These are phyloP conservation scores for Cryptococcus sp. DNA, from an alignment of 1,284 basidiomycete species.

Conservation along the genomic window DNA sequence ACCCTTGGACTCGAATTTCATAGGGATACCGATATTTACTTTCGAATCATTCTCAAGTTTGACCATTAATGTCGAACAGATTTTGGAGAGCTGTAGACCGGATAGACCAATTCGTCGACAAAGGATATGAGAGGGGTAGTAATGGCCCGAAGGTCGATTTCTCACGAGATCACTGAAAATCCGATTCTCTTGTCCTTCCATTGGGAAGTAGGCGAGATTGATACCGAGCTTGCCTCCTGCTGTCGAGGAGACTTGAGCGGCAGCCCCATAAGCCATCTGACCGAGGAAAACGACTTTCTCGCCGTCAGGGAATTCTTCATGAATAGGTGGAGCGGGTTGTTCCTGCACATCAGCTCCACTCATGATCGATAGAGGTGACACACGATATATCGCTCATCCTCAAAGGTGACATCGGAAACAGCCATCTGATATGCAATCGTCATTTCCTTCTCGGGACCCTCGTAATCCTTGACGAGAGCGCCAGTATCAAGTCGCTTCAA, in stretches of 20 bases:
- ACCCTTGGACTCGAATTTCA: slow-evolving; percentile 96
- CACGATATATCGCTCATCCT: slow-evolving; percentile 86
- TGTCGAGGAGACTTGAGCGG: slow-evolving; percentile 77
- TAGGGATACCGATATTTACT: slow-evolving; percentile 83
- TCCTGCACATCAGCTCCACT: slow-evolving; percentile 34
- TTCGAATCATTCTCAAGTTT: slow-evolving; percentile 66
- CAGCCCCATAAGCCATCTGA: slow-evolving; percentile 87
- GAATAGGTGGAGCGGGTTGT: slow-evolving; percentile 69
- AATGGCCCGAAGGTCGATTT: slow-evolving; percentile 57
- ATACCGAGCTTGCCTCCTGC: slow-evolving; percentile 66
- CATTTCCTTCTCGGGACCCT: slow-evolving; percentile 70
- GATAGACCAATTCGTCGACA: slow-evolving; percentile 67
- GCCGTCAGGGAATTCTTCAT: slow-evolving; percentile 84
- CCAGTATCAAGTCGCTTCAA: slow-evolving; percentile 83
- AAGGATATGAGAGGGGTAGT: slow-evolving; percentile 70
- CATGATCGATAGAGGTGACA: slow-evolving; percentile 17
- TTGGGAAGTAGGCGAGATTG: slow-evolving; percentile 77
- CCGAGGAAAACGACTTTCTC: slow-evolving; percentile 95
- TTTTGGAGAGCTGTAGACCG: slow-evolving; percentile 72
- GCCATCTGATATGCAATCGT: slow-evolving; percentile 83
- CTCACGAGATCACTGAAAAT: slow-evolving; percentile 67
- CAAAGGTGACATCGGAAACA: slow-evolving; percentile 69
- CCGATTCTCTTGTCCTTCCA: slow-evolving; percentile 71
- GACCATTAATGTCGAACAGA: slow-evolving; percentile 91
- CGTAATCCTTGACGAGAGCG: slow-evolving; percentile 92